Evolutionary conservation across 768 basidiomycete genomes (phyloP), one percentile per base, ranked within the genome.

Genomic region (Auriscalpium orientale): DNA sequence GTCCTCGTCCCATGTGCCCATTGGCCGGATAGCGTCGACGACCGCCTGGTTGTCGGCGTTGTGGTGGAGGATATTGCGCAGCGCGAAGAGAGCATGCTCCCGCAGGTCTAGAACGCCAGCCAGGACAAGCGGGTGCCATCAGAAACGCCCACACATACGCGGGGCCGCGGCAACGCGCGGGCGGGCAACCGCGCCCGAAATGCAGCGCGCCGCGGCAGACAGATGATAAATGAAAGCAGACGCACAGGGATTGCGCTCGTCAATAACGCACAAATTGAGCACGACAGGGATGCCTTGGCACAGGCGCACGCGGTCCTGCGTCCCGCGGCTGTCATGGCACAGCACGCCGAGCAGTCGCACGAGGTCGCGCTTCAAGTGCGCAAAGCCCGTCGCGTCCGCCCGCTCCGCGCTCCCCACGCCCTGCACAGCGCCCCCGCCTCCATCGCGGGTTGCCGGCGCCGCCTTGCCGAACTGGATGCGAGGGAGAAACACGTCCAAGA

Each of bases 211-310:
- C 37, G 47, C 10, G 54, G 15, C n/a, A 54, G 33, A n/a, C 16
- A 18, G 1, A 44, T 46, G 7, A 45, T 48, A 53, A 56, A 51
- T 47, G 21, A 35, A 37, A 28, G 45, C 45, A 22, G 37, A 82
- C 93, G 71, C 68, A 95, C 94, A 94, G 40, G 94, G 94, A 70
- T 95, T 97, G 56, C 86, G 74, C 63, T 94, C 93, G 67, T 98
- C 94, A 28, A 92, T 75, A 16, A 91, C 89, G 68, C 92, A 95
- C 71, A 94, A 76, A 65, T 87, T 89, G 81, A 97, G 84, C 16
- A 95, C 78, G 47, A 91, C 79, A 51, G 84, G 78, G 57, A 97
- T 82, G 47, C 93, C 93, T 21, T 81, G 87, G 59, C 78, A 82
- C 37, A 69, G 69, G 49, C 93, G 79, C 43, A 85, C 77, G 9